These are phyloP conservation scores for Puccinia horiana DNA, from an alignment of 1,284 basidiomycete species.

Conservation along the genomic window DNA sequence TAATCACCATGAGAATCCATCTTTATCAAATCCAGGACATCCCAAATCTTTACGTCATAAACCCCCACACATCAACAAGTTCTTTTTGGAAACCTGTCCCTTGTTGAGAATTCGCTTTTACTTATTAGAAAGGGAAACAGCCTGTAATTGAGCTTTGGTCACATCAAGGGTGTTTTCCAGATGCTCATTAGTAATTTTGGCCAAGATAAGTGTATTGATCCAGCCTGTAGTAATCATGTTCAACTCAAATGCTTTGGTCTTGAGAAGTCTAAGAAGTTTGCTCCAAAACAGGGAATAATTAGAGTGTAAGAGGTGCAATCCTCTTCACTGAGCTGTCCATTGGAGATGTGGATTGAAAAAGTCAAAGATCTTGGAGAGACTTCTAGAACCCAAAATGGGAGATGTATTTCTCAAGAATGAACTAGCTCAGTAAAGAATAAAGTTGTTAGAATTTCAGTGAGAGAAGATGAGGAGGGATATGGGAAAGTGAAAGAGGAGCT, in stretches of 20 bases:
- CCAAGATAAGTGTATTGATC: slow-evolving; percentile 94
- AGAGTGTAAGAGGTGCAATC: too few species aligned
- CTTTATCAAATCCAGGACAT: slow-evolving; percentile 95
- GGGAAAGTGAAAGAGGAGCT: too few species aligned
- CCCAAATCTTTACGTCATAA: slow-evolving; percentile 90
- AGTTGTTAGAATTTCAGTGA: too few species aligned
- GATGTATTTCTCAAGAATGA: too few species aligned
- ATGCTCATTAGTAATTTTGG: slow-evolving; percentile 92
- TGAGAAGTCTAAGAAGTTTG: slow-evolving; percentile 84
- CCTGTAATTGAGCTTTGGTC: slow-evolving; percentile 86
- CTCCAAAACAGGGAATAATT: neutral
- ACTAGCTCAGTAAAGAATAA: too few species aligned
- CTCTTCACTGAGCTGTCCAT: too few species aligned
- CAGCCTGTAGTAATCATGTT: slow-evolving; percentile 98
- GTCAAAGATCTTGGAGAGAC: too few species aligned
- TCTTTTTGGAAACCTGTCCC: slow-evolving; percentile 92
- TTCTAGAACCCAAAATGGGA: too few species aligned
- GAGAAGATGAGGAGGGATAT: too few species aligned
- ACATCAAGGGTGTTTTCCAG: slow-evolving; percentile 89
- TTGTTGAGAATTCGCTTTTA: slow-evolving; percentile 96
- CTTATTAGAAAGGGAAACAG: slow-evolving; percentile 84
- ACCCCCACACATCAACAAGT: slow-evolving; percentile 84
- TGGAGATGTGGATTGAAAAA: too few species aligned
- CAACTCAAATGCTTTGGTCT: slow-evolving; percentile 92
- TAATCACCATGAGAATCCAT: slow-evolving; percentile 97